Conservation (phyloP, 306 rosid genomes). For the apple (Malus domestica) region DNA sequence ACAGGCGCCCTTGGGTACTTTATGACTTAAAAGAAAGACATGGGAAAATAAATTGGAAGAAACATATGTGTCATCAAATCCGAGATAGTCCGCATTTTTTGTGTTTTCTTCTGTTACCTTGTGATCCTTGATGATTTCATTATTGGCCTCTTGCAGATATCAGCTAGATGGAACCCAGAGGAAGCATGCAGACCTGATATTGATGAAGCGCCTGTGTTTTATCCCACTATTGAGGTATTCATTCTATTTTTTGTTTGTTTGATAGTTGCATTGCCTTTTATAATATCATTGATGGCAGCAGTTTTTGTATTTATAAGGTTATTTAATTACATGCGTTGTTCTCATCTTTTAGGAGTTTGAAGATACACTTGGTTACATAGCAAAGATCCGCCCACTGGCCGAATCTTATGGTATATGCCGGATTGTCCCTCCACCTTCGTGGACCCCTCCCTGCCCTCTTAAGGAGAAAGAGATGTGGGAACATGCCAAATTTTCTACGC, state of each 20-base stretch:
- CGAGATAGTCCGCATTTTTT: background rate
- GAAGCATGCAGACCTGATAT: conserved; percentile 70
- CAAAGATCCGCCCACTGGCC: conserved; percentile 69
- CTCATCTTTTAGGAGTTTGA: conserved; percentile 58
- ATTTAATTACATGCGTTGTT: background rate
- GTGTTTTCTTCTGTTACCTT: background rate
- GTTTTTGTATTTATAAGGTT: background rate
- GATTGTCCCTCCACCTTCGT: conserved; percentile 85
- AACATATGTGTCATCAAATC: background rate
- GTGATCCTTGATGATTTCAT: conserved; percentile 1
- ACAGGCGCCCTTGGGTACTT: background rate
- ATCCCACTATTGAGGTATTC: conserved; percentile 72
- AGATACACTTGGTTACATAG: conserved; percentile 77
- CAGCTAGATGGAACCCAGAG: conserved; percentile 70
- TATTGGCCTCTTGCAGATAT: conserved; percentile 41
- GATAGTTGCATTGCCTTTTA: background rate
- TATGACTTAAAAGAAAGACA: background rate
- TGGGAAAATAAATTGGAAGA: background rate
- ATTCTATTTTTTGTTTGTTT: background rate
- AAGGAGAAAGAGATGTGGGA: conserved; percentile 77
- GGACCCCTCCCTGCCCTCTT: conserved; percentile 91
- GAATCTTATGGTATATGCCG: conserved; percentile 86
- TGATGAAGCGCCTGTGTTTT: conserved; percentile 81
- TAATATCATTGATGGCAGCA: background rate
- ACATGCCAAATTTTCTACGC: conserved; percentile 66